Conservation (phyloP, 192 early-diverging fungal genomes). For the Spinellus fusiger region DNA sequence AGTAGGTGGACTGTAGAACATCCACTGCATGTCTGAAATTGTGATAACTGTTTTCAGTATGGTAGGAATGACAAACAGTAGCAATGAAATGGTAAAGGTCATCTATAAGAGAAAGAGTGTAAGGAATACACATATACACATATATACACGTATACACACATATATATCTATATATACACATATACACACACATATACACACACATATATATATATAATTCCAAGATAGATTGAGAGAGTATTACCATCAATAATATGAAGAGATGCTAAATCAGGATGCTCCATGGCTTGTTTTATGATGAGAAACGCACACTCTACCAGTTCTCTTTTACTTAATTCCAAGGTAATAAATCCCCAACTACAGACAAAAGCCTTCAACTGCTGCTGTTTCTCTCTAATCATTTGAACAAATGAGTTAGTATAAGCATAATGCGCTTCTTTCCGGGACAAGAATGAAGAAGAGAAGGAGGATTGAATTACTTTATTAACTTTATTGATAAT, state of each 20-base stretch:
- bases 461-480: no score
- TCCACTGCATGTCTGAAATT: conserved; percentile 94
- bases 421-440: no score
- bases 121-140: not conserved
- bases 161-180: not conserved
- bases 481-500: no score
- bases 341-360: conserved; percentile 4
- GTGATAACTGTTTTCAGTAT: conserved; percentile 79
- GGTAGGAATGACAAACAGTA: conserved; percentile 48
- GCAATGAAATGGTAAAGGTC: conserved; percentile 44
- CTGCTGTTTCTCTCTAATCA: not conserved
- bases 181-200: no score
- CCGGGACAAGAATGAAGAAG: no score
- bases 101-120: conserved; percentile 29
- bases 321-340: not conserved
- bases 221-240: not conserved
- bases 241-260: not conserved
- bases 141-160: not conserved
- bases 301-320: conserved; percentile 2
- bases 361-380: not conserved
- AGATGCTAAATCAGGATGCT: not conserved
- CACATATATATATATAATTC: not conserved
- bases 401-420: no score
- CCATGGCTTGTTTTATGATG: not conserved
- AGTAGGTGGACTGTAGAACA: conserved; percentile 84